These are phyloP conservation scores for Aspergillus conjunctus DNA, from an alignment of 495 filamentous ascomycete genomes.

Conservation along the genomic window DNA sequence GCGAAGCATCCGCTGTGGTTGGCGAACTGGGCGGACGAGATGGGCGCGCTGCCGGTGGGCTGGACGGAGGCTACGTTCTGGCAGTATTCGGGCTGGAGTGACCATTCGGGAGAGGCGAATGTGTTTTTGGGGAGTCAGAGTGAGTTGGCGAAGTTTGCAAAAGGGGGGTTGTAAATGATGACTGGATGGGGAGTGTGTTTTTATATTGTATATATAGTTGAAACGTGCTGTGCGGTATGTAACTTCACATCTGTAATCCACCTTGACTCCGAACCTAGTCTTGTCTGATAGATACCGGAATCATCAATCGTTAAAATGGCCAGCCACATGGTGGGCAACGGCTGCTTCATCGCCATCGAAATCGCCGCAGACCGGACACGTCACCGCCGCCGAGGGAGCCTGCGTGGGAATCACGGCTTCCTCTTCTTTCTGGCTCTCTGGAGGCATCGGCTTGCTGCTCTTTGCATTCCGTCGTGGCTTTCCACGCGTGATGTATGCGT, in stretches of 20 bases:
- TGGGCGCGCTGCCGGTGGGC: conserved; percentile 58
- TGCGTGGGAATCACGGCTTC: background rate
- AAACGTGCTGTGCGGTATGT: too few relatives aligned
- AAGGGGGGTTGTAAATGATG: too few relatives aligned
- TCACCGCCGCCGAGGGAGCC: conserved; percentile 3
- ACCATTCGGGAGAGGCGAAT: conserved; percentile 12
- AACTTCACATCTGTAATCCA: too few relatives aligned
- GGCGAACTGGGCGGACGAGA: conserved; percentile 51
- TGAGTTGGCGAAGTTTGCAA: conserved; percentile 8
- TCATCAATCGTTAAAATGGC: conserved; percentile 31
- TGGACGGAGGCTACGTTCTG: conserved; percentile 64
- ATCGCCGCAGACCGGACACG: conserved; percentile 30
- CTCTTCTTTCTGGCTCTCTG: background rate
- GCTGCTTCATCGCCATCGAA: conserved; percentile 34
- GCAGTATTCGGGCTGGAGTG: conserved; percentile 38
- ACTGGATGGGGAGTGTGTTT: too few relatives aligned
- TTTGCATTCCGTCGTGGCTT: conserved; percentile 7
- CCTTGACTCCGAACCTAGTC: too few relatives aligned
- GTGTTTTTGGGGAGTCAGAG: conserved; percentile 7
- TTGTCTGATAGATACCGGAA: background rate
- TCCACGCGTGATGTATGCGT: conserved; percentile 19
- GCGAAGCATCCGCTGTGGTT: conserved; percentile 56
- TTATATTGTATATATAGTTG: too few relatives aligned
- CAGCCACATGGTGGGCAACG: conserved; percentile 35
- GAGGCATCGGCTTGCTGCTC: background rate